These are phyloP conservation scores for Pezicula carpinea DNA, from an alignment of 2,329 filamentous ascomycete genomes.

Conservation along the genomic window DNA sequence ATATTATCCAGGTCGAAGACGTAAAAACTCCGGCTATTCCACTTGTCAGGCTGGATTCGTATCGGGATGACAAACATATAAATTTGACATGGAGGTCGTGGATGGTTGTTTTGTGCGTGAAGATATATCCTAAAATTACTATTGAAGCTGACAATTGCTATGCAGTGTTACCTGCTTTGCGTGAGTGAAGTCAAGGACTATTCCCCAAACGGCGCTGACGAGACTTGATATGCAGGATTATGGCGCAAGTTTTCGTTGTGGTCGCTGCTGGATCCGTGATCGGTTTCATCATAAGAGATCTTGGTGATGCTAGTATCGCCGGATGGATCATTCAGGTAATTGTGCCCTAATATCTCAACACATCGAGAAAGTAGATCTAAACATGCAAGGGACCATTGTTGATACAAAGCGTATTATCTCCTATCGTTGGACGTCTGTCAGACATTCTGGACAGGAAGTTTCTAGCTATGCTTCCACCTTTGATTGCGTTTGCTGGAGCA, in stretches of 20 bases:
- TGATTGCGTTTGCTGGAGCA: constrained; percentile 49
- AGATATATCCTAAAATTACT: constrained; percentile 21
- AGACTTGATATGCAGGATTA: constrained; percentile 32
- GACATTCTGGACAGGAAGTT: constrained; percentile 52
- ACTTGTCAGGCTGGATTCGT: constrained; percentile 16
- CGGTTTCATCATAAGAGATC: constrained; percentile 49
- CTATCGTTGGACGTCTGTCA: constrained; percentile 50
- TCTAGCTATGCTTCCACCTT: constrained; percentile 45
- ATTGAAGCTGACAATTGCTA: constrained; percentile 3
- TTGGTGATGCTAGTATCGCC: constrained; percentile 43
- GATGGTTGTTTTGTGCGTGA: constrained; percentile 39
- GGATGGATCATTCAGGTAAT: constrained; percentile 51
- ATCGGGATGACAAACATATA: constrained; percentile 34
- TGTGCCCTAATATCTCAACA: background rate
- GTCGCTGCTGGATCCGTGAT: constrained; percentile 51
- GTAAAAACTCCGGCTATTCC: background rate
- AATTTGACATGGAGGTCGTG: constrained; percentile 51
- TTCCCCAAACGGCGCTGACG: background rate
- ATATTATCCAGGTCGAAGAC: constrained; percentile 10
- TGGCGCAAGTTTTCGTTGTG: constrained; percentile 51
- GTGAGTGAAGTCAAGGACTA: constrained; percentile 23
- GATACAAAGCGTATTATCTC: constrained; percentile 52
- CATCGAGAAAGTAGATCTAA: background rate
- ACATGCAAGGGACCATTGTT: constrained; percentile 45
- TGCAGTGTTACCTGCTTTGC: constrained; percentile 42